A percentile compares a stretch with the other conserved stretches of the same genome.
Evolutionary conservation across 225 moss, liverwort and hornwort genomes (phyloP).

Genomic region (Marchantia polymorpha): DNA sequence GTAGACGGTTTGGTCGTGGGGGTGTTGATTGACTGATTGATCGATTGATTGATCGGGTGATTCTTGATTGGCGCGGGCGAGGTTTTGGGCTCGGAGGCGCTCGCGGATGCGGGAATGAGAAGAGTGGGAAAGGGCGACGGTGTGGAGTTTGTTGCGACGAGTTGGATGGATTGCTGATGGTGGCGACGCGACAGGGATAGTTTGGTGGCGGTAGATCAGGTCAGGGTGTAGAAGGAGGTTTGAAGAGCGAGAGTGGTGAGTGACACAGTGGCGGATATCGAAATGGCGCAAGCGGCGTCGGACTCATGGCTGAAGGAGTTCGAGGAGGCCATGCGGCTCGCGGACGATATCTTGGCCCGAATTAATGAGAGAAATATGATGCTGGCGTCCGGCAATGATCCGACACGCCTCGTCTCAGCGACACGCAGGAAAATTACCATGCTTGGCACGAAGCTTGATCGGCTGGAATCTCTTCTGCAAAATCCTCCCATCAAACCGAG

Average conservation of each 20-base stretch:
- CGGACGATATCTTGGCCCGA: constrained; percentile 70
- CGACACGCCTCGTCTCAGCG: constrained; percentile 59
- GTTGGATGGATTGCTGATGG: constrained; percentile 19
- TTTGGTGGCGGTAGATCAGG: constrained; percentile 10
- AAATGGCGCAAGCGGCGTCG: constrained; percentile 58
- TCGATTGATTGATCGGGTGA: background rate
- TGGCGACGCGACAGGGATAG: constrained; percentile 9
- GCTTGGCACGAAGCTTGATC: constrained; percentile 83
- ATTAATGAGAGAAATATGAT: constrained; percentile 69
- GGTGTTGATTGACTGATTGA: background rate
- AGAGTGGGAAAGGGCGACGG: background rate
- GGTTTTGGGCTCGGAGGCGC: background rate
- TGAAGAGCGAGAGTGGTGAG: background rate
- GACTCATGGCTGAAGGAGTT: constrained; percentile 94
- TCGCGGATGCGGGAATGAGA: constrained; percentile 7
- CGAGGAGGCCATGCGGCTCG: constrained; percentile 70
- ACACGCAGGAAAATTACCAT: constrained; percentile 82
- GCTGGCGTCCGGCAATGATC: constrained; percentile 61
- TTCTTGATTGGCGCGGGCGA: background rate
- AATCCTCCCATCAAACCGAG: constrained; percentile 41
- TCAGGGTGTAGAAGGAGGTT: constrained; percentile 7
- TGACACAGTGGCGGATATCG: constrained; percentile 40
- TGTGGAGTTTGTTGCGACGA: background rate
- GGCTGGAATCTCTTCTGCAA: constrained; percentile 68
- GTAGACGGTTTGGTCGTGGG: background rate